A percentile compares a stretch with the other conserved stretches of the same genome.
phyloP scores from a whole-genome alignment of 176 grass and related monocot genomes.

The Zea mays region Zm-B73-REFERENCE-NAM-5.0 NC_050096.1:6724501-6725000 shows the following conservation, averaged over 20 bases:
- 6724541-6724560: too few species aligned
- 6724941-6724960: constrained; percentile 62
- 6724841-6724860: constrained; percentile 71
- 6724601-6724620: background rate
- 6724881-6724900: constrained; percentile 80
- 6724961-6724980: constrained; percentile 68
- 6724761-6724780: constrained; percentile 61
- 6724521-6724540: too few species aligned
- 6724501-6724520: too few species aligned
- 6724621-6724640: constrained; percentile 62
- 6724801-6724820: constrained; percentile 45
- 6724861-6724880: constrained; percentile 81
- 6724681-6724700: constrained; percentile 63
- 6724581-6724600: background rate
- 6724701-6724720: constrained; percentile 69
- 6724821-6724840: constrained; percentile 72
- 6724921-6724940: constrained; percentile 54
- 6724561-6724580: background rate
- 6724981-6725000: constrained; percentile 52
- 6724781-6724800: constrained; percentile 48
- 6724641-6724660: constrained; percentile 57
- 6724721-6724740: constrained; percentile 46
- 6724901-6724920: constrained; percentile 77
- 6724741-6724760: constrained; percentile 62
- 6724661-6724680: constrained; percentile 61